Evolutionary conservation across 176 grass and related monocot genomes (phyloP).

Genomic region (Themeda triandra): DNA sequence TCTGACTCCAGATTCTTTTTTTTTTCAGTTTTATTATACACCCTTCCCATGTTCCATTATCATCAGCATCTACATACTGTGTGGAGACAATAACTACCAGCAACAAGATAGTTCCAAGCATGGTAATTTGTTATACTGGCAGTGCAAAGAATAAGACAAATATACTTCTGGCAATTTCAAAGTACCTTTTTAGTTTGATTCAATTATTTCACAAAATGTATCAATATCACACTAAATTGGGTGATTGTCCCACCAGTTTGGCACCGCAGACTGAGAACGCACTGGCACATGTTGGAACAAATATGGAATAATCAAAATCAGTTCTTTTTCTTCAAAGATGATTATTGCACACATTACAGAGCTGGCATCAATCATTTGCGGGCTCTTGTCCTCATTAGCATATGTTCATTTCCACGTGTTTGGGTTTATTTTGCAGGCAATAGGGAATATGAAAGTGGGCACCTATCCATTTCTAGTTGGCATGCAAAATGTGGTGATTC

Average conservation of each 20-base stretch:
- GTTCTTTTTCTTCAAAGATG: neutral
- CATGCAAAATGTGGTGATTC: neutral
- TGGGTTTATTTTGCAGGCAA: neutral
- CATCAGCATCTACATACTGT: constrained; percentile 10
- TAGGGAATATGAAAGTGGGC: neutral
- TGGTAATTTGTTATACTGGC: neutral
- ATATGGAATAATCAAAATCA: neutral
- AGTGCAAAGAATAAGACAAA: neutral
- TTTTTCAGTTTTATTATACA: neutral
- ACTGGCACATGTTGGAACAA: neutral
- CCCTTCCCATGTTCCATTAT: neutral
- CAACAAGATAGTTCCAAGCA: neutral
- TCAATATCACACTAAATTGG: neutral
- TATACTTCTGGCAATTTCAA: neutral
- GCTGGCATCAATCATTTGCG: neutral
- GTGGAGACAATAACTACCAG: neutral
- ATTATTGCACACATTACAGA: neutral
- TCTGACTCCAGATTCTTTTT: neutral
- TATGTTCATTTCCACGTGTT: neutral
- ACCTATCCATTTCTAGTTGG: neutral
- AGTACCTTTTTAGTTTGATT: neutral
- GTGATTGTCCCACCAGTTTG: neutral
- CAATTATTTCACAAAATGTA: neutral
- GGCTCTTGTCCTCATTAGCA: neutral
- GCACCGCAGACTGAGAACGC: neutral